Evolutionary conservation across 1,284 basidiomycete species (phyloP).

Genomic region (Apiotrichum gamsii): DNA sequence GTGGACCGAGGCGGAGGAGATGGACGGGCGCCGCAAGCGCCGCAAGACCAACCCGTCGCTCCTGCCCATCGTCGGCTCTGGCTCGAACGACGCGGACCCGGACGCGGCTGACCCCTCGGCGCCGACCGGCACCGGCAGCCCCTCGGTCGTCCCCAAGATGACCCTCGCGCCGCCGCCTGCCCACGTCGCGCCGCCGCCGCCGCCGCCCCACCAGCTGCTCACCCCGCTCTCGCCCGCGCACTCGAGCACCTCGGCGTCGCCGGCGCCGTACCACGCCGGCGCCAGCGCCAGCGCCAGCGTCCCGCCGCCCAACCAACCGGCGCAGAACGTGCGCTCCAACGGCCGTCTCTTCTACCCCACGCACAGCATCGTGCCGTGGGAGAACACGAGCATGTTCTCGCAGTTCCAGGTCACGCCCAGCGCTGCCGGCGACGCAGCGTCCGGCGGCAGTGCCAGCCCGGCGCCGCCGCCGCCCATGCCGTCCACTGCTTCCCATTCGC

Average conservation of each 20-base stretch:
- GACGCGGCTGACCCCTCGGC: not conserved
- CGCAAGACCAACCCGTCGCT: conserved; percentile 6
- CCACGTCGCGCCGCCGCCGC: not conserved
- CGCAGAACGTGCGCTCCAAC: conserved; percentile 9
- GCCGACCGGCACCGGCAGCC: not conserved
- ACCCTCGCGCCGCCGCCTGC: not conserved
- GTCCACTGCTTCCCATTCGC: not conserved
- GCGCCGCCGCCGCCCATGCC: not conserved
- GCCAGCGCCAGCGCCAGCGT: too few relatives aligned
- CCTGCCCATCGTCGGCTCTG: not conserved
- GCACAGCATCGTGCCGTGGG: conserved; percentile 13
- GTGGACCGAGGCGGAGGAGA: conserved; percentile 8
- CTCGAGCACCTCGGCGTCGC: not conserved
- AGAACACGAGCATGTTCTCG: conserved; percentile 13
- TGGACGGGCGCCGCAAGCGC: conserved; percentile 8
- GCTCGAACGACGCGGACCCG: too few relatives aligned
- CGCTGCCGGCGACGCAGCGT: too few relatives aligned
- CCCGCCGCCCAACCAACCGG: conserved; percentile 5
- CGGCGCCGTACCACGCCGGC: not conserved
- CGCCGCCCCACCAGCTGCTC: not conserved
- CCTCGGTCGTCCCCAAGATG: not conserved
- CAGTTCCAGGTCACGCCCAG: conserved; percentile 10
- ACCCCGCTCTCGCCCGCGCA: too few relatives aligned
- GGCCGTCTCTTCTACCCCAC: conserved; percentile 11
- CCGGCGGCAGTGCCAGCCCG: too few relatives aligned